Evolutionary conservation across 345 rosid species (phyloP).

Genomic region (Punica granatum): DNA sequence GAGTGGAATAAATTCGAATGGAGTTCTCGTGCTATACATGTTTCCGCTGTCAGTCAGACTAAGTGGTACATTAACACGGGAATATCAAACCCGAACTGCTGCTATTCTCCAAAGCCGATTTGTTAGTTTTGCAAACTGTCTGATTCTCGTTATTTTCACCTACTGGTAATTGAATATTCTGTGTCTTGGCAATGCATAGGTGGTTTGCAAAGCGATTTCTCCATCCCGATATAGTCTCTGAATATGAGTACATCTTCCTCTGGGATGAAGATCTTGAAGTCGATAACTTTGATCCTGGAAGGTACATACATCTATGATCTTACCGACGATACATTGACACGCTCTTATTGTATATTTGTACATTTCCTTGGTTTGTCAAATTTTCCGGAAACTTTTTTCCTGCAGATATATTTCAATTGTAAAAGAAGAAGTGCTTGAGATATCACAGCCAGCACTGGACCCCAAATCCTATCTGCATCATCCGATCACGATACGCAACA

Average conservation of each 20-base stretch:
- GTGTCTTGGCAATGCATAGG: slow-evolving; percentile 25
- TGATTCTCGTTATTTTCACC: background rate
- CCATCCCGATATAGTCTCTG: slow-evolving; percentile 49
- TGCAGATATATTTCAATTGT: slow-evolving; percentile 60
- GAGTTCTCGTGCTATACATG: slow-evolving; percentile 54
- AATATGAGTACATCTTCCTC: slow-evolving; percentile 43
- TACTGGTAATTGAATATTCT: background rate
- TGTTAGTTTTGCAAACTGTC: background rate
- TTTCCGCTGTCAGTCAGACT: slow-evolving; percentile 67
- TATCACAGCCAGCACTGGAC: slow-evolving; percentile 87
- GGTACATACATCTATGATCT: slow-evolving; percentile 16
- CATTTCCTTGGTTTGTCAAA: background rate
- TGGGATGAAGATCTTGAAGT: slow-evolving; percentile 71
- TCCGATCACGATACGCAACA: slow-evolving; percentile 44
- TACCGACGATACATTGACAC: background rate
- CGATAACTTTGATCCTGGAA: slow-evolving; percentile 32
- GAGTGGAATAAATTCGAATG: slow-evolving; percentile 65
- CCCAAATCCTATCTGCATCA: slow-evolving; percentile 54
- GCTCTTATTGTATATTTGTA: background rate
- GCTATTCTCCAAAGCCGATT: no score
- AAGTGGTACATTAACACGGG: slow-evolving; percentile 46
- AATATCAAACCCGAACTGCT: background rate
- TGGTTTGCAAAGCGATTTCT: slow-evolving; percentile 90
- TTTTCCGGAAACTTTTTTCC: background rate
- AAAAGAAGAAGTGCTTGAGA: slow-evolving; percentile 67